phyloP scores from a whole-genome alignment of 768 basidiomycete genomes.

The Ephemerocybe angulata region DNA sequence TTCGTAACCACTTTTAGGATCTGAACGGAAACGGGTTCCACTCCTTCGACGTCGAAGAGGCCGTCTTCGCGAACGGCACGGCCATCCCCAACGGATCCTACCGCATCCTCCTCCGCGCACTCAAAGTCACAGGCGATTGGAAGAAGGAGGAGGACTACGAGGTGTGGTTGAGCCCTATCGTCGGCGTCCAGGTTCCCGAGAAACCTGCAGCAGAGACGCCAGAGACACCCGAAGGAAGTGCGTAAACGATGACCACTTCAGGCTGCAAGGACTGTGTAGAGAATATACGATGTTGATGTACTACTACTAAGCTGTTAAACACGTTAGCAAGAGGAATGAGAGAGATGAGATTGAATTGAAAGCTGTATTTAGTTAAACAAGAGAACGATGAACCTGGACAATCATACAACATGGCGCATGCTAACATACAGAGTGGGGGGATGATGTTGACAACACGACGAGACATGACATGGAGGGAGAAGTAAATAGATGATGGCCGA shows the following conservation, averaged over 20 bases:
- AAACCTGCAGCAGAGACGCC: not conserved
- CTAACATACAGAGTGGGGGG: not conserved
- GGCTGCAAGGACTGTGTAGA: not conserved
- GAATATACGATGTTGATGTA: too few species aligned
- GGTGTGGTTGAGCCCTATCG: slow-evolving; percentile 11
- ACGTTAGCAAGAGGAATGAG: too few species aligned
- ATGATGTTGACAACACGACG: not conserved
- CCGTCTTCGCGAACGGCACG: slow-evolving; percentile 44
- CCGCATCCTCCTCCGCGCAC: slow-evolving; percentile 35
- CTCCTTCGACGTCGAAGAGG: slow-evolving; percentile 23
- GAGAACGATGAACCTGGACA: not conserved
- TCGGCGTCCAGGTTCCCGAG: not conserved
- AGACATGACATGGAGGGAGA: not conserved
- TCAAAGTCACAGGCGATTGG: slow-evolving; percentile 41
- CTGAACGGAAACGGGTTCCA: slow-evolving; percentile 26
- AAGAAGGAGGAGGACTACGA: slow-evolving; percentile 43
- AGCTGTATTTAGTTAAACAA: not conserved
- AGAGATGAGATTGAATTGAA: not conserved
- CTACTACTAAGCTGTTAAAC: too few species aligned
- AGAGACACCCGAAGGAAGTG: not conserved
- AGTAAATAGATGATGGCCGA: not conserved
- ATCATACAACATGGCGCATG: not conserved
- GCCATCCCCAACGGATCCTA: slow-evolving; percentile 40
- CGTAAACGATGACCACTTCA: not conserved
- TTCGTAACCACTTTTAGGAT: slow-evolving; percentile 13